Base-by-base conservation (phyloP, 1,284 basidiomycete species). In the Coriolopsis trogii region DNA sequence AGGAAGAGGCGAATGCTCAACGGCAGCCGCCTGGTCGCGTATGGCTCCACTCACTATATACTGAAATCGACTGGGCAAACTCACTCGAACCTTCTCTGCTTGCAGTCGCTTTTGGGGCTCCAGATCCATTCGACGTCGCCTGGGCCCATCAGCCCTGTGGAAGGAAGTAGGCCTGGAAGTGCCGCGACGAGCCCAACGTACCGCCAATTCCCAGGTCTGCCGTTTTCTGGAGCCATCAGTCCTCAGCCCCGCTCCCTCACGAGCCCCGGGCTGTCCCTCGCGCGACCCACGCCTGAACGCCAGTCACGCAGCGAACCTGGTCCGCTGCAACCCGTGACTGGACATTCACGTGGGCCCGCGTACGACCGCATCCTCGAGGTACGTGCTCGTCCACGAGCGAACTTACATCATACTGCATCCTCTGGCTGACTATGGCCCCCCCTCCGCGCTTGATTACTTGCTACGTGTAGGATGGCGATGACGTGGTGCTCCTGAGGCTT, bases 331-430 rank as follows among this genome's bases (percentile, higher is more conserved):
- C 41, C 41, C 30, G 21, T 36, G 45, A 53, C 49, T 43, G 43
- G 51, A 41, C 51, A 46, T 43, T 38, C 57, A 56, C 57, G 57
- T 59, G 57, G 46, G 25, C 33, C 56, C 40, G 48, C 29, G 28
- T 49, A 51, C 57, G 57, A 59, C 49, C 57, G 49, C 56, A 51
- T 50, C 41, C 53, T 51, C 48, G 57, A 59, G 57, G 57, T 59
- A 42, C 53, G 57, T 59, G 49, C 31, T 24, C 40, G 6, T 34
- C 39, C 49, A 37, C 30, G 23, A 34, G 37, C 30, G 24, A 12
- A 40, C 28, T 50, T 44, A 50, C 51, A 41, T 56, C 51, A 53
- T 34, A 43, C 41, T 41, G 46, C 42, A 46, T 49, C 49, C 49
- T 49, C 52, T 43, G 15, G 46, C 55, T 53, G 44, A 52, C 55